Percentiles rank a stretch among this genome's conserved stretches.
These are phyloP conservation scores for Aureobasidium uvarum DNA, from an alignment of 2,329 filamentous ascomycete species.

Conservation along the genomic window DNA sequence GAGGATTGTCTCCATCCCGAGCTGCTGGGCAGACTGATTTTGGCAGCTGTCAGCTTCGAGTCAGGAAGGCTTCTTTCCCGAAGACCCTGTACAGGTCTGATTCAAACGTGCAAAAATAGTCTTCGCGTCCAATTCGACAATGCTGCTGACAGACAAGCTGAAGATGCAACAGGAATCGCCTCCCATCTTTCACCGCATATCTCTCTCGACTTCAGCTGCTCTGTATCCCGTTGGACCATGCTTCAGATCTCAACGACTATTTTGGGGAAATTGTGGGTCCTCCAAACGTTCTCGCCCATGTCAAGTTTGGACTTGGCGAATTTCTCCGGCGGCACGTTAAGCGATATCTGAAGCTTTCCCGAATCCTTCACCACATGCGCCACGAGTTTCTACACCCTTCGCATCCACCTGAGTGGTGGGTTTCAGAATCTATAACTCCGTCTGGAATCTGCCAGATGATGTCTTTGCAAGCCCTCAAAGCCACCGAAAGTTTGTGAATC, in stretches of 20 bases:
- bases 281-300: neutral
- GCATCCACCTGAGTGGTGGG: neutral
- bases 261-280: constrained; percentile 15
- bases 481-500: neutral
- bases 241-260: constrained; percentile 13
- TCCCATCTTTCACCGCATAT: neutral
- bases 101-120: neutral
- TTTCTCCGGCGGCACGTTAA: neutral
- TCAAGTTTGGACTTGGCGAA: neutral
- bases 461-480: neutral
- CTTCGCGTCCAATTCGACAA: neutral
- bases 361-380: neutral
- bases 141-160: neutral
- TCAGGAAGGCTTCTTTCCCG: neutral
- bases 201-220: constrained; percentile 13
- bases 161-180: neutral
- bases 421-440: neutral
- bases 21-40: neutral
- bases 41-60: constrained; percentile 18
- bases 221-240: constrained; percentile 1
- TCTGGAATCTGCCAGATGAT: neutral
- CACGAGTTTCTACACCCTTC: neutral
- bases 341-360: neutral
- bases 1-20: constrained; percentile 8
- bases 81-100: neutral